Conservation (phyloP, 768 basidiomycete species). For the Rickenella mellea region DNA sequence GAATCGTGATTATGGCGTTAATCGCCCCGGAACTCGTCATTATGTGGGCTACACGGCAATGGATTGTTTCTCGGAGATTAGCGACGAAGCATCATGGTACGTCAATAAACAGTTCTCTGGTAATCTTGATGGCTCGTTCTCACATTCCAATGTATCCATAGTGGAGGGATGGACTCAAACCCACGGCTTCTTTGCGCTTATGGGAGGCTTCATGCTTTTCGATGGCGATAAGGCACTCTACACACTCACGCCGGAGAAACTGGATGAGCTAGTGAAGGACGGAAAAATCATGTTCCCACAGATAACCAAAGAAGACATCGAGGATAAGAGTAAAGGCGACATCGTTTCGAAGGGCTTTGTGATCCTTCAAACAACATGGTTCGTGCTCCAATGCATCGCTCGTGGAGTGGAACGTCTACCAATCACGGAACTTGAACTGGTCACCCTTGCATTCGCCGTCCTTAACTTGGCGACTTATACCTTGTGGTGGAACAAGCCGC, state of each 20-base stretch:
- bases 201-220: neutral
- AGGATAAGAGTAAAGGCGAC: neutral
- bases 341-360: neutral
- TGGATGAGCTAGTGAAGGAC: neutral
- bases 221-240: neutral
- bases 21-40: conserved; percentile 20
- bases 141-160: neutral
- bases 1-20: conserved; percentile 15
- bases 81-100: conserved; percentile 39
- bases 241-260: neutral
- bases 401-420: neutral
- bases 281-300: neutral
- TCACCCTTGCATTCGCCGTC: neutral
- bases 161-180: conserved; percentile 1
- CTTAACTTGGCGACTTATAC: conserved; percentile 5
- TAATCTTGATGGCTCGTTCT: conserved; percentile 80
- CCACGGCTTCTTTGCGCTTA: conserved; percentile 1
- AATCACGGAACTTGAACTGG: neutral
- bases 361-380: neutral
- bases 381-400: neutral
- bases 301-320: neutral
- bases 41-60: conserved; percentile 17
- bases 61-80: neutral
- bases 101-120: conserved; percentile 67
- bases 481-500: conserved; percentile 7